Conservation (phyloP, 2,329 filamentous ascomycete genomes). For the Penicillium frequentans region DNA sequence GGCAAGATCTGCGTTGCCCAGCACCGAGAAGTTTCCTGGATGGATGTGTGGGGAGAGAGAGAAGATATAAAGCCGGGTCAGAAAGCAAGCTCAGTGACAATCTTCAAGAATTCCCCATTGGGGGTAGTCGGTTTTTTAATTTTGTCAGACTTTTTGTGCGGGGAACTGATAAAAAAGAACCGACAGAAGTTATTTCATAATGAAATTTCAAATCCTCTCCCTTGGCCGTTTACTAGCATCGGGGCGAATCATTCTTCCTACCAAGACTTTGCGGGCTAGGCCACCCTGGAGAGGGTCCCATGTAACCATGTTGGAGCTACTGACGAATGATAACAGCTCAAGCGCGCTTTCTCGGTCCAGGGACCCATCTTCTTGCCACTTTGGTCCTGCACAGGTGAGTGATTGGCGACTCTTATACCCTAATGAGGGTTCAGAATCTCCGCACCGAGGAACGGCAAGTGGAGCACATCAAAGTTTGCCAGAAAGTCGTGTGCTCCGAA, state of each 20-base stretch:
- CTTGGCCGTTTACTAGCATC: neutral
- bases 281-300: neutral
- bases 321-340: neutral
- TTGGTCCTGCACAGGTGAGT: neutral
- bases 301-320: neutral
- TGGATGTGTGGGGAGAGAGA: neutral
- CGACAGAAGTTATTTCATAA: neutral
- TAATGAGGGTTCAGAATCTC: neutral
- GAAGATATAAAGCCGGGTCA: neutral
- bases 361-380: neutral
- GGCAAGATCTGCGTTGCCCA: neutral
- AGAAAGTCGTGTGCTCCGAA: neutral
- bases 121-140: neutral
- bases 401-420: neutral
- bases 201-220: neutral
- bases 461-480: neutral
- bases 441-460: constrained; percentile 4
- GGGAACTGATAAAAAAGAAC: neutral
- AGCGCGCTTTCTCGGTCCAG: neutral
- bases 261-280: neutral
- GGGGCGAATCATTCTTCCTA: neutral
- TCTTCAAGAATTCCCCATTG: neutral
- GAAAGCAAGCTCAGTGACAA: neutral
- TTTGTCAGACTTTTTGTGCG: constrained; percentile 9
- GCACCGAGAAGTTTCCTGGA: neutral